phyloP scores from a whole-genome alignment of 2,329 filamentous ascomycete genomes.

The Nemania abortiva region DNA sequence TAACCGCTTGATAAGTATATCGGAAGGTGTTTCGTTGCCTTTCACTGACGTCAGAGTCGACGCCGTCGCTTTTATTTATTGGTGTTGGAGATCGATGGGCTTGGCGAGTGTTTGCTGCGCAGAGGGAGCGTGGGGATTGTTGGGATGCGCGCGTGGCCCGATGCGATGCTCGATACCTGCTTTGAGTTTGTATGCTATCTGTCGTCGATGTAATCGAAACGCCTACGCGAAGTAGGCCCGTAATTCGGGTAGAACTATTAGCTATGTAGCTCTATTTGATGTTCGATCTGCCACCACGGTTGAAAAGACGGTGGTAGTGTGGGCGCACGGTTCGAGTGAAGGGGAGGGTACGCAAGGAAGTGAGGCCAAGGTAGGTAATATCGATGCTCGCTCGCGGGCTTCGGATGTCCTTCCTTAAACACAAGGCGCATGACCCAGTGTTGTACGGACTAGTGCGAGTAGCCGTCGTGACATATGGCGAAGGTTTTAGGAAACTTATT shows the following conservation, averaged over 20 bases:
- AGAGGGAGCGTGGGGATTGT: neutral
- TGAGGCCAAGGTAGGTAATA: neutral
- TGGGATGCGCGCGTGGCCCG: conserved; percentile 15
- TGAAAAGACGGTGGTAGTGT: neutral
- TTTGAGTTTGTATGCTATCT: neutral
- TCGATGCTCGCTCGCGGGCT: conserved; percentile 10
- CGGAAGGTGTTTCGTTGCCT: neutral
- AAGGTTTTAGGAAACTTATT: conserved; percentile 7
- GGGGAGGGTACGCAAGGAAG: neutral
- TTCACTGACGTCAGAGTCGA: neutral
- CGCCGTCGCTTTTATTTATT: neutral
- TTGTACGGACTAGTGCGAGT: conserved; percentile 17
- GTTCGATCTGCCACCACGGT: neutral
- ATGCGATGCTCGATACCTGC: neutral
- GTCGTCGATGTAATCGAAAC: conserved; percentile 6
- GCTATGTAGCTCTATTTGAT: conserved; percentile 2
- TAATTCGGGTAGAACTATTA: neutral
- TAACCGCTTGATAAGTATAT: neutral
- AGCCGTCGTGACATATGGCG: conserved; percentile 20
- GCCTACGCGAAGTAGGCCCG: neutral
- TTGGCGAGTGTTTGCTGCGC: conserved; percentile 1
- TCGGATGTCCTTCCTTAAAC: conserved; percentile 3
- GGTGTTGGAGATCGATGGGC: conserved; percentile 2
- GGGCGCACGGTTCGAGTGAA: neutral
- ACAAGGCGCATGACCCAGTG: conserved; percentile 25